A percentile compares a stretch with the other conserved stretches of the same genome.
phyloP scores from a whole-genome alignment of 192 early-diverging fungal genomes.

The Coemansia sp. region DNA sequence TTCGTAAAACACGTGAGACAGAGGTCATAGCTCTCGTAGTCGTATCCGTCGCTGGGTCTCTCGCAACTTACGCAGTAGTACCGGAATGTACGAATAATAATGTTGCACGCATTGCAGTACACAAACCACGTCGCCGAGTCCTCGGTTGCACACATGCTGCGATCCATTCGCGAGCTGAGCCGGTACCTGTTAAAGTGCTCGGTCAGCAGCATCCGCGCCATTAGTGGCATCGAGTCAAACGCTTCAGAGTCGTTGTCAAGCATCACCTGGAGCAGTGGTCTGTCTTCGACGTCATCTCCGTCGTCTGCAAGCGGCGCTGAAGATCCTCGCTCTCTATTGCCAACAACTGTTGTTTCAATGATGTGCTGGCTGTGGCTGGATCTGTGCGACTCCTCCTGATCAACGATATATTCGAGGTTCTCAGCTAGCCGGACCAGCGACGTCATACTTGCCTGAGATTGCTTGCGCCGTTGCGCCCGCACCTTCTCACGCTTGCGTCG shows the following conservation, averaged over 20 bases:
- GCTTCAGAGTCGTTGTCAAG: constrained; percentile 15
- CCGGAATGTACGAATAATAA: constrained; percentile 76
- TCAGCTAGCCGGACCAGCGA: constrained; percentile 44
- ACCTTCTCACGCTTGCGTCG: constrained; percentile 27
- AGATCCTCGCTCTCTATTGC: neutral
- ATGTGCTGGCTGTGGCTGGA: neutral
- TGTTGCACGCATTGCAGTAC: constrained; percentile 75
- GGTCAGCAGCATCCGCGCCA: constrained; percentile 25
- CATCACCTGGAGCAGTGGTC: constrained; percentile 40
- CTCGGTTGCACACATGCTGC: constrained; percentile 4
- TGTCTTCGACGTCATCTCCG: neutral
- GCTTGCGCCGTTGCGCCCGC: constrained; percentile 24
- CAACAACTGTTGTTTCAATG: neutral
- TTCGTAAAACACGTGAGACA: constrained; percentile 72
- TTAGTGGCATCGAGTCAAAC: constrained; percentile 33
- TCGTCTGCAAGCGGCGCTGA: neutral
- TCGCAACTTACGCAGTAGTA: constrained; percentile 89
- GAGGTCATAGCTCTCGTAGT: constrained; percentile 73
- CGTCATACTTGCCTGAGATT: constrained; percentile 17
- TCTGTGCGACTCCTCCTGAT: constrained; percentile 8
- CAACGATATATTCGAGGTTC: constrained; percentile 48
- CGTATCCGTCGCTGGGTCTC: constrained; percentile 59
- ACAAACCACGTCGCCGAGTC: constrained; percentile 63
- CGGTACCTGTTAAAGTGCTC: constrained; percentile 15
- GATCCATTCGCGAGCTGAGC: constrained; percentile 6